Evolutionary conservation across 495 filamentous ascomycete genomes (phyloP), one percentile per base, ranked within the genome.

Genomic region (Podospora comata): DNA sequence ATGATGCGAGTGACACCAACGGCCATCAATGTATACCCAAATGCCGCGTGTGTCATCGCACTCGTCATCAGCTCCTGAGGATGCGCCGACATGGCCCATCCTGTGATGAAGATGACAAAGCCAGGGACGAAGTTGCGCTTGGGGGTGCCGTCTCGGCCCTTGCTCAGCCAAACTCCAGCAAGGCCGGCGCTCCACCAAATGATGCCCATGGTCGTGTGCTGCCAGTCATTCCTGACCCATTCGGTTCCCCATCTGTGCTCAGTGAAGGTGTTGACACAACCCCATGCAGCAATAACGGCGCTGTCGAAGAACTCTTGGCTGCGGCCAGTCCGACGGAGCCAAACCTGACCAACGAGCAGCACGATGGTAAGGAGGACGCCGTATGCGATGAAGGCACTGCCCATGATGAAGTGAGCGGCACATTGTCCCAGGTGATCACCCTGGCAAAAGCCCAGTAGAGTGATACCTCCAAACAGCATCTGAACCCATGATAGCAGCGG

Each of bases 281-380:
- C 95, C 95, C 95, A 99, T 11, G 89, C 87, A 2, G 93, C 90
- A 74, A 99, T 99, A 53, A 98, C 83, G 13, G 90, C 77, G 60
- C 91, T 94, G 78, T 99, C 95, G 80, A 95, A 98, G 84, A 99
- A 99, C 78, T 99, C 95, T 79, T 98, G 95, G 65, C 91, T 94
- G 27, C 92, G 87, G 19, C 94, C 93, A 2, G 91, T 94, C 39
- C 91, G 85, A 60, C 86, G 87, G 62, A 99, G 78, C 94, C 93
- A 97, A 23, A 84, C 77, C 79, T 97, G 96, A 19, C 95, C 95
- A 44, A 94, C 91, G 13, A 97, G 83, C 32, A 98, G 84, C 16
- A 98, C 80, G 58, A 97, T 90, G 2, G 92, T 94, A 70, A 99
- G 83, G 61, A 94, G 74, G 61, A 97, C 91, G 19, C 92, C 95